phyloP scores from a whole-genome alignment of 345 rosid genomes.

The Draba incana region DNA sequence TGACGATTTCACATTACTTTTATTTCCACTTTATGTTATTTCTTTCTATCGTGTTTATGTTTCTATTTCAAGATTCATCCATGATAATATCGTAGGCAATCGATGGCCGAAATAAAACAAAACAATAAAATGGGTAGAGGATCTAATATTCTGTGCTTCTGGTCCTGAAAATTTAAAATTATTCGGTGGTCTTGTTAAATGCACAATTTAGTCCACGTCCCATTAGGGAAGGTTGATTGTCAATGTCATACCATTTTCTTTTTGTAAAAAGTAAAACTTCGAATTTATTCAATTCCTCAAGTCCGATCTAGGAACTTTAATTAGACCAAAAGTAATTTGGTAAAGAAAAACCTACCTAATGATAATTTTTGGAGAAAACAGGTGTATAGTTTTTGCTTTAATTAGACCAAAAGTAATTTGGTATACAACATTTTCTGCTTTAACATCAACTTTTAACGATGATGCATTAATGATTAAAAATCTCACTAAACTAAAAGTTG shows the following conservation, averaged over 20 bases:
- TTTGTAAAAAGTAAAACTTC: conserved; percentile 2
- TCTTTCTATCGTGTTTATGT: neutral
- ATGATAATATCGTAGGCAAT: neutral
- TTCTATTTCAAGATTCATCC: neutral
- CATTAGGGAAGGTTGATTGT: conserved; percentile 14
- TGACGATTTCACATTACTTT: conserved; percentile 1
- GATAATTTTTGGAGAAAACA: neutral
- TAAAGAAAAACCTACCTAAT: neutral
- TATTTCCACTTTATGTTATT: neutral
- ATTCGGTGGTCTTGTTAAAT: conserved; percentile 6
- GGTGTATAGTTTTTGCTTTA: too few relatives aligned
- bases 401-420: too few relatives aligned
- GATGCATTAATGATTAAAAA: too few relatives aligned
- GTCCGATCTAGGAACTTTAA: conserved; percentile 1
- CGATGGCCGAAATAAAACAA: neutral
- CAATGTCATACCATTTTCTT: neutral
- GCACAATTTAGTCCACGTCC: conserved; percentile 5
- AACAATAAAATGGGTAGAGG: neutral
- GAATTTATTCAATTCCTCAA: conserved; percentile 15
- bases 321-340: neutral
- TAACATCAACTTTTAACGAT: too few relatives aligned
- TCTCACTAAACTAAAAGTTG: too few relatives aligned
- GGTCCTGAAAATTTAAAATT: neutral
- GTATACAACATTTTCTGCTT: neutral
- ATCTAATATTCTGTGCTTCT: conserved; percentile 1